Percentiles rank a stretch among this genome's conserved stretches.
Conservation (phyloP, 73 alveolate genomes). For the Paramecium pentaurelia region DNA sequence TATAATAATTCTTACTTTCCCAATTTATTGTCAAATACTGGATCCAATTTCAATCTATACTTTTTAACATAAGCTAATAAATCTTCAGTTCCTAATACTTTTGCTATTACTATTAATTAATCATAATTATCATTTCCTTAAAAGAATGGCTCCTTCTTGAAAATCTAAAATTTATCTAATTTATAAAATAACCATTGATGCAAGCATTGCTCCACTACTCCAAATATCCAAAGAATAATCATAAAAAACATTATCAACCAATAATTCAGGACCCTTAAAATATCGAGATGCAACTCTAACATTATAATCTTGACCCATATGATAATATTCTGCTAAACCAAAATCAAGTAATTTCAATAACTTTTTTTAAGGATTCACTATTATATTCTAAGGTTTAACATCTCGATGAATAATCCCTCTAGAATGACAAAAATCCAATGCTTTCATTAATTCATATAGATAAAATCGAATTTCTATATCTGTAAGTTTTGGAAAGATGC, state of each 20-base stretch:
- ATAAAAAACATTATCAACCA: conserved; percentile 80
- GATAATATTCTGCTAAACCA: conserved; percentile 97
- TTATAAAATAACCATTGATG: conserved; percentile 68
- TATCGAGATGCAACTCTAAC: conserved; percentile 95
- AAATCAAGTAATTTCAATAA: conserved; percentile 92
- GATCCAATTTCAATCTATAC: conserved; percentile 65
- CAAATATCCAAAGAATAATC: conserved; percentile 92
- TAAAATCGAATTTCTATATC: conserved; percentile 76
- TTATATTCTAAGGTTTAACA: conserved; percentile 95
- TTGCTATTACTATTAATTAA: conserved; percentile 92
- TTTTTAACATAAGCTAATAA: conserved; percentile 58
- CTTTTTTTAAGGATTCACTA: conserved; percentile 89
- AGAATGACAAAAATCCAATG: conserved; percentile 94
- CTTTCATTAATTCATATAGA: conserved; percentile 76
- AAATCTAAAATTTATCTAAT: conserved; percentile 49
- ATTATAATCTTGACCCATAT: conserved; percentile 90
- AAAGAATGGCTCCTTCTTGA: conserved; percentile 96
- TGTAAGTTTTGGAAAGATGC: conserved; percentile 74
- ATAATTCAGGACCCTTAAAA: conserved; percentile 94
- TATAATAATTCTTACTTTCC: neutral
- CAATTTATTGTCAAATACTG: conserved; percentile 63
- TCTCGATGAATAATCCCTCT: conserved; percentile 97
- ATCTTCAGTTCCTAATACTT: conserved; percentile 92
- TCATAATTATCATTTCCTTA: conserved; percentile 97
- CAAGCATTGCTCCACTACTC: conserved; percentile 91